Evolutionary conservation across 495 filamentous ascomycete genomes (phyloP).

Genomic region (Articulospora tetracladia): DNA sequence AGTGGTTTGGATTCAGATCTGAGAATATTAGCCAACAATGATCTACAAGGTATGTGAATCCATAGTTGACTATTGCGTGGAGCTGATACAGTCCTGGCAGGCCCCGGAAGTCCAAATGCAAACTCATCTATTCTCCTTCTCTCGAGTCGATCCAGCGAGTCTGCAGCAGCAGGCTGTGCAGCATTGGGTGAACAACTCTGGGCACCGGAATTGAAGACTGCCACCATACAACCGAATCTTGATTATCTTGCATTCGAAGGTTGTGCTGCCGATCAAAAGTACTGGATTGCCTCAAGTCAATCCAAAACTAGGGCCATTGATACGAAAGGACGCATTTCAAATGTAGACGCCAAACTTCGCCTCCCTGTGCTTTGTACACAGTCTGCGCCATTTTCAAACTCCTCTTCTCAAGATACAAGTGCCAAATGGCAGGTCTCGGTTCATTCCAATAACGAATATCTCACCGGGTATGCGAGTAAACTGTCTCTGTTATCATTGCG

Average conservation of each 20-base stretch:
- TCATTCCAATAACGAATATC: constrained; percentile 37
- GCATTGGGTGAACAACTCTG: constrained; percentile 41
- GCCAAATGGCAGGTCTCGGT: constrained; percentile 40
- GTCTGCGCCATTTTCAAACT: constrained; percentile 40
- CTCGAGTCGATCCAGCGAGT: constrained; percentile 22
- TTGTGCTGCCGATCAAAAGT: constrained; percentile 22
- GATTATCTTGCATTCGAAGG: constrained; percentile 35
- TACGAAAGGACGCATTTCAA: constrained; percentile 22
- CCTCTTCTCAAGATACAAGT: constrained; percentile 33
- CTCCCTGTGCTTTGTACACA: constrained; percentile 41
- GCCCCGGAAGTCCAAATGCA: constrained; percentile 31
- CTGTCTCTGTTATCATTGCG: not conserved
- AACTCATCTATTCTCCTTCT: constrained; percentile 39
- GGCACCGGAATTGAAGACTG: constrained; percentile 30
- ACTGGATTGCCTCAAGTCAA: constrained; percentile 34
- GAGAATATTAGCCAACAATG: constrained; percentile 21
- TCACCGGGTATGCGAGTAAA: constrained; percentile 34
- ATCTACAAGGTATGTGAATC: constrained; percentile 14
- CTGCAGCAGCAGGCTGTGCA: constrained; percentile 30
- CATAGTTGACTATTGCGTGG: not conserved
- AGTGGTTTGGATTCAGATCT: constrained; percentile 16
- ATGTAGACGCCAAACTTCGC: constrained; percentile 4
- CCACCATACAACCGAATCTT: constrained; percentile 34
- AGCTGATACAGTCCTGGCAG: constrained; percentile 20
- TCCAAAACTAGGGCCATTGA: constrained; percentile 24